These are phyloP conservation scores for Fusarium denticulatum DNA, from an alignment of 2,329 filamentous ascomycete genomes.

Conservation along the genomic window DNA sequence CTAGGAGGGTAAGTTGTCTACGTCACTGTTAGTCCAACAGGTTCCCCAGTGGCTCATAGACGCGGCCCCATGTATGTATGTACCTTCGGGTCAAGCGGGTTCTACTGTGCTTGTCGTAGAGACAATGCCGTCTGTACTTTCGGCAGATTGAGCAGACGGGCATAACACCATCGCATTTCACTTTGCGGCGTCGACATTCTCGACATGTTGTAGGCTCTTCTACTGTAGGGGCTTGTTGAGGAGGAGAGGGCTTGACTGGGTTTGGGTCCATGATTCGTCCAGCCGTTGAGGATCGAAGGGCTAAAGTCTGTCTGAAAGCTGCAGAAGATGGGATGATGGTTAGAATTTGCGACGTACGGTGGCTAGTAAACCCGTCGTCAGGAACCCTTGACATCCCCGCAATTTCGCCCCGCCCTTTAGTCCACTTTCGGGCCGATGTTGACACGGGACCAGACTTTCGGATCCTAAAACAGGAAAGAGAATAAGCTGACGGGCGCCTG, in stretches of 20 bases:
- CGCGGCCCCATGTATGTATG: background rate
- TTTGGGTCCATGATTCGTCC: slow-evolving; percentile 7
- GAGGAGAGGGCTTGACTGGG: background rate
- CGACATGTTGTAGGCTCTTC: slow-evolving; percentile 28
- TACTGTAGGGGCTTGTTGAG: slow-evolving; percentile 1
- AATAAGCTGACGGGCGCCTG: background rate
- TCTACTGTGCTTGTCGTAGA: slow-evolving; percentile 30
- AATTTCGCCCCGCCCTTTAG: slow-evolving; percentile 7
- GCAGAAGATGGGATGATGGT: background rate
- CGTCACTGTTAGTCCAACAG: background rate
- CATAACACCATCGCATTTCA: slow-evolving; percentile 33
- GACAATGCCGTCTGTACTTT: slow-evolving; percentile 29
- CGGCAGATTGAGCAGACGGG: slow-evolving; percentile 26
- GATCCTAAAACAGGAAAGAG: background rate
- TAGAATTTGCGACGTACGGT: slow-evolving; percentile 14
- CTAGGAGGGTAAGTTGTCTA: slow-evolving; percentile 33
- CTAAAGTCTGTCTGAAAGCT: background rate
- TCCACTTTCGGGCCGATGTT: slow-evolving; percentile 16
- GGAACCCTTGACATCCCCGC: slow-evolving; percentile 18
- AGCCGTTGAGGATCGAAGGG: background rate
- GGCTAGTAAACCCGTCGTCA: background rate
- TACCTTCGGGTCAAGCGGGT: slow-evolving; percentile 30
- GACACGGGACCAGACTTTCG: slow-evolving; percentile 8
- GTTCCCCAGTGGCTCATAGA: background rate
- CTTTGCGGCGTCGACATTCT: slow-evolving; percentile 30